These are phyloP conservation scores for Alternaria arbusti DNA, from an alignment of 2,329 filamentous ascomycete species.

Conservation along the genomic window DNA sequence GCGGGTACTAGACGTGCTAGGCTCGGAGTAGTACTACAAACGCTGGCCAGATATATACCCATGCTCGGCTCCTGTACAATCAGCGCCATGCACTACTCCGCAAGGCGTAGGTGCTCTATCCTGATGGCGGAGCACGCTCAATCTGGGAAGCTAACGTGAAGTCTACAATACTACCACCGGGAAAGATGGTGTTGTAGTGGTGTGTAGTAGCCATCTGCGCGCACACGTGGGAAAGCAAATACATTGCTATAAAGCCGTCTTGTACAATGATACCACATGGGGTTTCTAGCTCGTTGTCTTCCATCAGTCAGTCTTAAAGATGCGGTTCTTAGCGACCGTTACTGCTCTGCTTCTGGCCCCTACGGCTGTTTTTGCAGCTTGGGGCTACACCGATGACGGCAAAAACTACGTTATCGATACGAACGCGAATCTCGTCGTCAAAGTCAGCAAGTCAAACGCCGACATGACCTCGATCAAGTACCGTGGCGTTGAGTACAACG, in stretches of 20 bases:
- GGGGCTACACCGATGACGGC: constrained; percentile 50
- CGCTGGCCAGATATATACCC: neutral
- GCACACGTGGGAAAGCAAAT: neutral
- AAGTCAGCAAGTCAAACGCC: constrained; percentile 56
- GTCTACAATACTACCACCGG: neutral
- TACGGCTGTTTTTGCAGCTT: constrained; percentile 46
- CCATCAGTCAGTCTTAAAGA: constrained; percentile 1
- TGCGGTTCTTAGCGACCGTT: constrained; percentile 24
- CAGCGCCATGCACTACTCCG: neutral
- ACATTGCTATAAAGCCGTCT: neutral
- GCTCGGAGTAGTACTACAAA: neutral
- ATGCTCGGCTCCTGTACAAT: neutral
- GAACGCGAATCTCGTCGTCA: constrained; percentile 33
- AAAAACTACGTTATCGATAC: constrained; percentile 50
- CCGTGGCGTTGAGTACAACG: constrained; percentile 60
- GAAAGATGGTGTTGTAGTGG: neutral
- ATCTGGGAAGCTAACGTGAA: neutral
- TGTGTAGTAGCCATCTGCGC: neutral
- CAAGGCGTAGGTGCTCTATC: neutral
- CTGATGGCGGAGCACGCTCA: neutral
- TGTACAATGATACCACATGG: neutral
- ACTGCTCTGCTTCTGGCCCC: constrained; percentile 29
- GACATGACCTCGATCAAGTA: constrained; percentile 68
- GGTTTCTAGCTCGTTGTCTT: neutral
- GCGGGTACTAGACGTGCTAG: neutral